Percentiles rank a stretch among this genome's conserved stretches.
These are phyloP conservation scores for Clonostachys byssicola DNA, from an alignment of 2,329 filamentous ascomycete species.

Conservation along the genomic window DNA sequence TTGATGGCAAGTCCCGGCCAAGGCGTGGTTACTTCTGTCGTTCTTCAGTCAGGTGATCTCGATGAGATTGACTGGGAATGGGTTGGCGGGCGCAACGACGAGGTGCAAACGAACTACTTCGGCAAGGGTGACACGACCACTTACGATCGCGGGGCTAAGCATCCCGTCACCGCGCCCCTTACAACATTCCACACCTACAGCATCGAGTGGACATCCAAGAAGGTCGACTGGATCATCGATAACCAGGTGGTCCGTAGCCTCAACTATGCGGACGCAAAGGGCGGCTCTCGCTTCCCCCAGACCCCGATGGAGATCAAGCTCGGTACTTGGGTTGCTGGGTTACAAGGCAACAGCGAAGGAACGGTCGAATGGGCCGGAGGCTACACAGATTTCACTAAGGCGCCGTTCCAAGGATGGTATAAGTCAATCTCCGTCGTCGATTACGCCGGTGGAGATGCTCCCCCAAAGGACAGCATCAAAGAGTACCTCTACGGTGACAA, in stretches of 20 bases:
- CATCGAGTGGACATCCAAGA: conserved; percentile 63
- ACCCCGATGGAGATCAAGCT: conserved; percentile 69
- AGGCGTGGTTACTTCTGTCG: conserved; percentile 84
- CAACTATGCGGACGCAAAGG: conserved; percentile 52
- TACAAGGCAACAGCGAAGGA: conserved; percentile 55
- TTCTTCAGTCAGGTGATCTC: conserved; percentile 84
- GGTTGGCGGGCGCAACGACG: conserved; percentile 68
- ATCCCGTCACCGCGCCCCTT: conserved; percentile 49
- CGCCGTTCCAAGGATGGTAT: conserved; percentile 52
- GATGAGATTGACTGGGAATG: conserved; percentile 94
- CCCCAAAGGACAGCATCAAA: conserved; percentile 31
- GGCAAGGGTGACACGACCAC: conserved; percentile 66
- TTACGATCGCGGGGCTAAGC: conserved; percentile 65
- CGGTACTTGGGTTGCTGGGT: conserved; percentile 62
- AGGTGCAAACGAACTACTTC: conserved; percentile 88
- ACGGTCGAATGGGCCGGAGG: conserved; percentile 71
- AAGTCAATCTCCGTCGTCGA: conserved; percentile 48
- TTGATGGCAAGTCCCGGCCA: conserved; percentile 74
- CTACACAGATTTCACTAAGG: conserved; percentile 46
- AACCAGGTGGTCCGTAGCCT: conserved; percentile 57
- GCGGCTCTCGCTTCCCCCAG: conserved; percentile 61
- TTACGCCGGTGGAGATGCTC: conserved; percentile 43
- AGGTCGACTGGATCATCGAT: conserved; percentile 63
- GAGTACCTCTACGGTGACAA: conserved; percentile 49
- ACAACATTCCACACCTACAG: conserved; percentile 62